Evolutionary conservation across 2,329 filamentous ascomycete genomes (phyloP).

Genomic region (Clathrospora elynae): DNA sequence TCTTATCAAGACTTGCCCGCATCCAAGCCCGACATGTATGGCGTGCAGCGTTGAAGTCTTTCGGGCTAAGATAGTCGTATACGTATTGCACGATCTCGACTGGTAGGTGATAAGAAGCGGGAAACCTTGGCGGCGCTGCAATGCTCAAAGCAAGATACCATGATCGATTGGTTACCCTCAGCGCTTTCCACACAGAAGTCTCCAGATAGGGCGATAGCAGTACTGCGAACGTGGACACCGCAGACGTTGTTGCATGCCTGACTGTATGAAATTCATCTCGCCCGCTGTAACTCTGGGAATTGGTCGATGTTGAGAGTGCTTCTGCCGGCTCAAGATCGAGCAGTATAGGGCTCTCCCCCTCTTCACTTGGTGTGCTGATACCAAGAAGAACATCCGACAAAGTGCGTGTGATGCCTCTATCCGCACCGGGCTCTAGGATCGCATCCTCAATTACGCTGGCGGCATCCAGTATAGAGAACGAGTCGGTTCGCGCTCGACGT

Average conservation of each 20-base stretch:
- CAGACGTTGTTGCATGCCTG: background rate
- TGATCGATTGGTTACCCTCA: conserved; percentile 44
- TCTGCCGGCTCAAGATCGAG: conserved; percentile 12
- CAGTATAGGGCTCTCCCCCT: conserved; percentile 14
- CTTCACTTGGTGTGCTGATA: conserved; percentile 25
- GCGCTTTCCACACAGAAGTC: conserved; percentile 16
- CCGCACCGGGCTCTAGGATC: conserved; percentile 31
- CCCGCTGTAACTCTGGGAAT: background rate
- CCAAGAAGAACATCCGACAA: conserved; percentile 37
- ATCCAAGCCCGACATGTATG: conserved; percentile 66
- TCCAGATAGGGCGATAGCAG: conserved; percentile 24
- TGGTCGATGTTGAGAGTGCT: background rate
- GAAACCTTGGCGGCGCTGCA: conserved; percentile 30
- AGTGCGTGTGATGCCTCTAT: conserved; percentile 25
- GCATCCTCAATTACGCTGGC: conserved; percentile 24
- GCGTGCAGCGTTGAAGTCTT: conserved; percentile 65
- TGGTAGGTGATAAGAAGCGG: conserved; percentile 45
- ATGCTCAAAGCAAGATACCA: conserved; percentile 43
- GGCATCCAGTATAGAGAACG: conserved; percentile 28
- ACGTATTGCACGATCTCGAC: conserved; percentile 58
- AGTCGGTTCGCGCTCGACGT: conserved; percentile 25
- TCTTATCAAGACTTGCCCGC: conserved; percentile 59
- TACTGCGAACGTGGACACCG: background rate
- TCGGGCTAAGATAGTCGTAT: conserved; percentile 52
- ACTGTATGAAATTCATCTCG: background rate